A percentile compares a stretch with the other conserved stretches of the same genome.
phyloP scores from a whole-genome alignment of 2,329 filamentous ascomycete genomes.

The Pyrenochaeta sp. region DNA sequence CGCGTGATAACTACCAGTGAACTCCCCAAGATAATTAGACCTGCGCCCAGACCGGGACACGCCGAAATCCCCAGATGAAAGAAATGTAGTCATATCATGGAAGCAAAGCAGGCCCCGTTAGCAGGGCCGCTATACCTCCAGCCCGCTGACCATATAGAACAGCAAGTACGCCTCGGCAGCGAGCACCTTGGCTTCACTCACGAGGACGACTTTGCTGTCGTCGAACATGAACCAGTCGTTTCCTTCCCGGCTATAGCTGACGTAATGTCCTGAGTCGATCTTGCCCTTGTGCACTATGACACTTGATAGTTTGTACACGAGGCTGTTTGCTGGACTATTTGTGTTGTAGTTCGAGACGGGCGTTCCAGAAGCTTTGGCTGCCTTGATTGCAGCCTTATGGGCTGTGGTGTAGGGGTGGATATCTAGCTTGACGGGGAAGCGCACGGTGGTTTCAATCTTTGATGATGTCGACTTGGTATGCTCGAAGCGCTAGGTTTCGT shows the following conservation, averaged over 20 bases:
- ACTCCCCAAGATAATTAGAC: no score
- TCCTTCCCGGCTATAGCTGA: constrained; percentile 84
- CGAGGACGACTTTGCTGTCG: constrained; percentile 88
- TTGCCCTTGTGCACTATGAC: constrained; percentile 94
- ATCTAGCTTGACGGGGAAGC: constrained; percentile 86
- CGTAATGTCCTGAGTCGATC: constrained; percentile 90
- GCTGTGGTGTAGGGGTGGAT: constrained; percentile 88
- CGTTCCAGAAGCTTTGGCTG: constrained; percentile 47
- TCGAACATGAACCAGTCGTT: constrained; percentile 96
- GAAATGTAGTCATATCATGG: no score
- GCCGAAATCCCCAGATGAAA: no score
- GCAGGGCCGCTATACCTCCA: constrained; percentile 45
- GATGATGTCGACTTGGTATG: constrained; percentile 77
- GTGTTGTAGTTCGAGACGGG: constrained; percentile 40
- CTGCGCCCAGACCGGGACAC: no score
- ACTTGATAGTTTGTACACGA: constrained; percentile 84
- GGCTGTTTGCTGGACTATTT: constrained; percentile 56
- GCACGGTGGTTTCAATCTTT: constrained; percentile 87
- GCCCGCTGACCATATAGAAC: constrained; percentile 68
- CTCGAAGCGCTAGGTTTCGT: constrained; percentile 69
- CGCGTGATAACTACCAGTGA: no score
- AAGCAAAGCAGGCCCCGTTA: no score
- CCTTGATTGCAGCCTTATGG: constrained; percentile 45
- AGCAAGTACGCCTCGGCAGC: constrained; percentile 87
- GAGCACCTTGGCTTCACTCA: constrained; percentile 83